Percentiles rank a stretch among this genome's conserved stretches.
Evolutionary conservation across 2,329 filamentous ascomycete species (phyloP).

Genomic region (Colletotrichum gigasporum): DNA sequence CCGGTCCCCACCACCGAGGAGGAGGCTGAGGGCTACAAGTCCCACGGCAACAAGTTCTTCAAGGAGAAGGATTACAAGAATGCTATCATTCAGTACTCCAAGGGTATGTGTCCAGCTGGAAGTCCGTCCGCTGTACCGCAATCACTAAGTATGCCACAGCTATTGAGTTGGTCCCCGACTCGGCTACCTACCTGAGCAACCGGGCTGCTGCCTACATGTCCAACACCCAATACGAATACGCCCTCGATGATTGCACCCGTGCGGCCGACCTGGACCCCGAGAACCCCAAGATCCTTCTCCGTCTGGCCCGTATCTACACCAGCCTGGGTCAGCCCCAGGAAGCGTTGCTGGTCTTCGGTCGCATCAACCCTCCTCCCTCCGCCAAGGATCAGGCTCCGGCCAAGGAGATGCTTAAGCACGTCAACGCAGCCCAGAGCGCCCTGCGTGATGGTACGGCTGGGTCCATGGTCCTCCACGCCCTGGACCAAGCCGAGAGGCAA

Average conservation of each 20-base stretch:
- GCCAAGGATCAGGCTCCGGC: slow-evolving; percentile 88
- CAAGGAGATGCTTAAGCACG: slow-evolving; percentile 83
- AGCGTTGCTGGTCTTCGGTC: slow-evolving; percentile 82
- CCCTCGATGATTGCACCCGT: slow-evolving; percentile 85
- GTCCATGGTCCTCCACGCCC: slow-evolving; percentile 90
- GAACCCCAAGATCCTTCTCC: slow-evolving; percentile 88
- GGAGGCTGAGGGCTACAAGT: slow-evolving; percentile 92
- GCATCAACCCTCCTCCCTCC: slow-evolving; percentile 82
- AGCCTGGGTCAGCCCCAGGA: slow-evolving; percentile 87
- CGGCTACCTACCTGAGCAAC: slow-evolving; percentile 92
- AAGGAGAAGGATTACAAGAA: slow-evolving; percentile 90
- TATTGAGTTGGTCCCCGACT: slow-evolving; percentile 85
- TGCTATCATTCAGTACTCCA: slow-evolving; percentile 93
- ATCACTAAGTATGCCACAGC: slow-evolving; percentile 62
- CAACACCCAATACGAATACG: slow-evolving; percentile 79
- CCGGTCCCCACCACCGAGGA: slow-evolving; percentile 66
- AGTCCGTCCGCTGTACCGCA: background rate
- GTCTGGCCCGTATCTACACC: slow-evolving; percentile 90
- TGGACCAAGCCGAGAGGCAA: slow-evolving; percentile 88
- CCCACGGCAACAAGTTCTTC: slow-evolving; percentile 94
- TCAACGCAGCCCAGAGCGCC: slow-evolving; percentile 81
- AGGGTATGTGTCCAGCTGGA: slow-evolving; percentile 68
- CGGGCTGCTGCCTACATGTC: slow-evolving; percentile 95
- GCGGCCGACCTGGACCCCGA: slow-evolving; percentile 85
- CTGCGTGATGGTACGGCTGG: slow-evolving; percentile 79